Evolutionary conservation across 176 grass and related monocot species (phyloP).

Genomic region (Poa pratensis): DNA sequence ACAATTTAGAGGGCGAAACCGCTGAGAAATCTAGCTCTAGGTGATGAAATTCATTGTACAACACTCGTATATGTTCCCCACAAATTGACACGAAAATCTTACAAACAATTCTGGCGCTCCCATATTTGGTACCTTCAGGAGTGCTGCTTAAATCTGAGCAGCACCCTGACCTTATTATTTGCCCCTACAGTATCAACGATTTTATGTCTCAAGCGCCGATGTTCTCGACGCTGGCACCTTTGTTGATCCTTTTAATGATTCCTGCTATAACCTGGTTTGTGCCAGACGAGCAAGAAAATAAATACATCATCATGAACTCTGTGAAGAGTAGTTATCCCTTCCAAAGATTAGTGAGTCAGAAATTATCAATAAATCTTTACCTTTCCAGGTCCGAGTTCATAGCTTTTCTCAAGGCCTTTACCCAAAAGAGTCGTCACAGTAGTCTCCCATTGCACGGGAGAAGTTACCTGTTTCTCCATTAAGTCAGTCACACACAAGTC

Average conservation of each 20-base stretch:
- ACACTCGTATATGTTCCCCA: neutral
- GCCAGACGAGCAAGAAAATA: neutral
- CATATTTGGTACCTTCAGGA: constrained; percentile 1
- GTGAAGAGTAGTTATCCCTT: neutral
- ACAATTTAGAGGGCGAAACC: neutral
- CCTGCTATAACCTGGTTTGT: constrained; percentile 86
- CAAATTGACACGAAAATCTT: neutral
- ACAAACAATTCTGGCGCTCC: neutral
- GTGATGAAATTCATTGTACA: neutral
- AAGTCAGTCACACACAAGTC: constrained; percentile 27
- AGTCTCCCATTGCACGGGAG: constrained; percentile 87
- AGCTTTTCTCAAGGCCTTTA: constrained; percentile 94
- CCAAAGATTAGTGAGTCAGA: neutral
- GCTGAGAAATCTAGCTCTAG: neutral
- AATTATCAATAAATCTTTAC: constrained; percentile 45
- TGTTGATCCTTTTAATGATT: constrained; percentile 92
- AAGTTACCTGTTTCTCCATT: constrained; percentile 66
- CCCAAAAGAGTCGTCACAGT: constrained; percentile 83
- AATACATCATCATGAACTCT: constrained; percentile 5
- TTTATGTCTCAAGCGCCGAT: constrained; percentile 63
- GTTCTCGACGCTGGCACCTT: constrained; percentile 73
- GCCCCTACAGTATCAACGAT: neutral
- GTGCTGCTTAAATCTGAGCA: constrained; percentile 9
- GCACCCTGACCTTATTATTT: constrained; percentile 6
- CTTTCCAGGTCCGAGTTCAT: constrained; percentile 98